These are phyloP conservation scores for Magnusiomyces clavatus DNA, from an alignment of 1,139 yeast genomes.

Conservation along the genomic window DNA sequence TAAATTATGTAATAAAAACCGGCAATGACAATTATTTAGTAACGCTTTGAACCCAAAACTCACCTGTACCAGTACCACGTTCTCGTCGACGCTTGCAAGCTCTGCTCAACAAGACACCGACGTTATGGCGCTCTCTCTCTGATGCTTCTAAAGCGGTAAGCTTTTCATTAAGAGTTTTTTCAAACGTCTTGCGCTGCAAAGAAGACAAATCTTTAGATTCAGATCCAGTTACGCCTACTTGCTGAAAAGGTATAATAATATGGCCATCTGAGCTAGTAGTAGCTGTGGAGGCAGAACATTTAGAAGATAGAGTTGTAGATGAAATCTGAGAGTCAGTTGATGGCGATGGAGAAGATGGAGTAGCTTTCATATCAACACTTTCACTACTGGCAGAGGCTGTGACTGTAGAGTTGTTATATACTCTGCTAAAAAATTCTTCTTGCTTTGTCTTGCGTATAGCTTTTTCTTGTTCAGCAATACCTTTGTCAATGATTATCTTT, in stretches of 20 bases:
- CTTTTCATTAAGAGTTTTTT: conserved; percentile 2
- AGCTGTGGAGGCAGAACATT: no score
- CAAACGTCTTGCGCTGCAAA: not conserved
- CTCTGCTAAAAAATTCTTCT: not conserved
- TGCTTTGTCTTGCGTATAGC: not conserved
- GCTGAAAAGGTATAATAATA: no score
- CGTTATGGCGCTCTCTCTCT: not conserved
- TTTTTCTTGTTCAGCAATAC: not conserved
- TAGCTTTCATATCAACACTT: not conserved
- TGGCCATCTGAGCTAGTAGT: no score
- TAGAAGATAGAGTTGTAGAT: no score
- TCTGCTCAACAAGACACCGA: conserved; percentile 1
- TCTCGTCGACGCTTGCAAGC: conserved; percentile 3
- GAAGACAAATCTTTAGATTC: not conserved
- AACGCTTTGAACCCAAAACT: conserved; percentile 5
- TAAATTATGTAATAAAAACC: not conserved
- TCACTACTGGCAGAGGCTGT: not conserved
- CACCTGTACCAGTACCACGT: not conserved
- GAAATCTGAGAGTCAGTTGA: not conserved
- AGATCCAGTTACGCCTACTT: no score
- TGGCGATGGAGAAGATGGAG: not conserved
- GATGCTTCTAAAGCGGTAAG: not conserved
- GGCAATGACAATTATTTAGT: not conserved
- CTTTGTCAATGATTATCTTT: not conserved
- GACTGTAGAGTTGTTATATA: not conserved